Conservation (phyloP, 2,329 filamentous ascomycete species). For the Epichloe festucae region DNA sequence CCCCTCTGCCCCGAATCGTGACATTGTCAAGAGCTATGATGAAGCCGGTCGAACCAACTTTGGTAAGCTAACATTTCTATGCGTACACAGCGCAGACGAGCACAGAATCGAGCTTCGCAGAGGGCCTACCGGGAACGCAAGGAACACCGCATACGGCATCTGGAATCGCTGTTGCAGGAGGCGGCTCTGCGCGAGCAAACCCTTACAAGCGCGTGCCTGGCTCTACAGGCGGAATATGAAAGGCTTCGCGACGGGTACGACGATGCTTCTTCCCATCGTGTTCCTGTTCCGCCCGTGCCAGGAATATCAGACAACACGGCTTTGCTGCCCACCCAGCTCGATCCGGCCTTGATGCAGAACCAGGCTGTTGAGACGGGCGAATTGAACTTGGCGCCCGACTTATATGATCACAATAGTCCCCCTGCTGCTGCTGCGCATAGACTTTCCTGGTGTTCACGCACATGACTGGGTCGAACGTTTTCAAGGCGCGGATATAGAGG, state of each 20-base stretch:
- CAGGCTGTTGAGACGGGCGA: not conserved
- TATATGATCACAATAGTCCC: not conserved
- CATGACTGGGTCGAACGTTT: not conserved
- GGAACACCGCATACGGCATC: slow-evolving; percentile 35
- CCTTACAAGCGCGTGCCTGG: slow-evolving; percentile 39
- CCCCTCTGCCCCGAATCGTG: too few relatives aligned
- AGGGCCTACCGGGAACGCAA: too few relatives aligned
- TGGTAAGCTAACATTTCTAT: slow-evolving; percentile 1
- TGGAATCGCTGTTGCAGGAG: slow-evolving; percentile 39
- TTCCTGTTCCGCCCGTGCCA: too few relatives aligned
- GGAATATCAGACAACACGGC: not conserved
- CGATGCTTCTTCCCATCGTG: not conserved
- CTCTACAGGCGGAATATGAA: slow-evolving; percentile 33
- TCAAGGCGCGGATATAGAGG: not conserved
- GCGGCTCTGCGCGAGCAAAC: slow-evolving; percentile 42
- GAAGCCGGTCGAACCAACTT: too few relatives aligned
- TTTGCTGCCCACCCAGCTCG: not conserved
- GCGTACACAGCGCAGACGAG: slow-evolving; percentile 17
- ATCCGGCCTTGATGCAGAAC: not conserved
- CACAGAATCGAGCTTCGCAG: slow-evolving; percentile 12
- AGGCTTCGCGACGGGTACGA: slow-evolving; percentile 16
- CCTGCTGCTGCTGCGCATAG: not conserved
- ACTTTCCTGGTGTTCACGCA: not conserved
- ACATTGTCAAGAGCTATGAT: too few relatives aligned
- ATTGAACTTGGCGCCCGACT: not conserved